phyloP scores from a whole-genome alignment of 2,329 filamentous ascomycete species.

The Emmonsiellopsis sp. region DNA sequence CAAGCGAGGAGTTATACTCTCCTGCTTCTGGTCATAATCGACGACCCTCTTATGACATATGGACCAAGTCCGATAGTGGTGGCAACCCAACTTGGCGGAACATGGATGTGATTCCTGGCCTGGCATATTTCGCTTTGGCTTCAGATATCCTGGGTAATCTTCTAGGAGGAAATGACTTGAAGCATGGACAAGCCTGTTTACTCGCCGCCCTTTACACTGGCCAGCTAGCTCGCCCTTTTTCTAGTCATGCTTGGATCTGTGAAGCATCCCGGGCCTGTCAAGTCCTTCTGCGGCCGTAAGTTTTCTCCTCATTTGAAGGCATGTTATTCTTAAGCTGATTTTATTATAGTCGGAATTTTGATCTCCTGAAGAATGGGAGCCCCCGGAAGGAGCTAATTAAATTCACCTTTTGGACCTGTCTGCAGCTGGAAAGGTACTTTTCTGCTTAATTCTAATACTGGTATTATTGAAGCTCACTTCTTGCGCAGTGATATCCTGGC shows the following conservation, averaged over 20 bases:
- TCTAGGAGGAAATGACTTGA: constrained; percentile 66
- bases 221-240: constrained; percentile 75
- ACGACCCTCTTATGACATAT: constrained; percentile 7
- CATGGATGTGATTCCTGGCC: constrained; percentile 75
- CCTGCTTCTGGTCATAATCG: constrained; percentile 7
- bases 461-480: constrained; percentile 4
- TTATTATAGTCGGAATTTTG: constrained; percentile 24
- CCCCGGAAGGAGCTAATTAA: constrained; percentile 52
- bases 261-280: constrained; percentile 54
- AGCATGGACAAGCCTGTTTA: constrained; percentile 75
- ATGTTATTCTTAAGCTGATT: neutral
- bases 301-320: constrained; percentile 14
- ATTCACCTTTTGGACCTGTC: constrained; percentile 84
- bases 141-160: constrained; percentile 79
- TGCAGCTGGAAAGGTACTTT: constrained; percentile 76
- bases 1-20: neutral
- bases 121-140: constrained; percentile 82
- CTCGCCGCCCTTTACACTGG: constrained; percentile 83
- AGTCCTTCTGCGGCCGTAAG: constrained; percentile 67
- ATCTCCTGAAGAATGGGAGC: constrained; percentile 19
- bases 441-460: neutral
- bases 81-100: constrained; percentile 47
- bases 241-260: constrained; percentile 67
- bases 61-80: constrained; percentile 12
- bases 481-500: constrained; percentile 71